Percentiles rank a stretch among this genome's conserved stretches.
phyloP scores from a whole-genome alignment of 2,329 filamentous ascomycete genomes.

The Colletotrichum sp. region DNA sequence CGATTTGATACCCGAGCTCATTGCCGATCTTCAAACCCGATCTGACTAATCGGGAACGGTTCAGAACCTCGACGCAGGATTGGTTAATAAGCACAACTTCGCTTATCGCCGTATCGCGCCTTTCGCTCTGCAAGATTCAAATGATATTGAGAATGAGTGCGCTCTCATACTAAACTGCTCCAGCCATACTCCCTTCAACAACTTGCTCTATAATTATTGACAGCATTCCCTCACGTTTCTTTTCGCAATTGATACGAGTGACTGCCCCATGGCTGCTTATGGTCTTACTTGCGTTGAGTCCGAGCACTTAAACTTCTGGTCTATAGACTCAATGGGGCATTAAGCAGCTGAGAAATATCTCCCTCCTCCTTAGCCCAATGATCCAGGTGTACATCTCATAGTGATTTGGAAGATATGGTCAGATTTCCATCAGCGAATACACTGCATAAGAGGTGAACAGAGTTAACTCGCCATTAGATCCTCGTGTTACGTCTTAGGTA shows the following conservation, averaged over 20 bases:
- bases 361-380: accelerated
- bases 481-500: neutral
- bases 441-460: neutral
- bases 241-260: neutral
- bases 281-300: neutral
- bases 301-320: neutral
- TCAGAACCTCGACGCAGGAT: neutral
- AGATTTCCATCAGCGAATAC: neutral
- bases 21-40: neutral
- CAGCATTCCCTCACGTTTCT: neutral
- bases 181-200: neutral
- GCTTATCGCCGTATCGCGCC: neutral
- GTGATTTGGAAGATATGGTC: neutral
- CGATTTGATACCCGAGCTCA: neutral
- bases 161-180: neutral
- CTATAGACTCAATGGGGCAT: neutral
- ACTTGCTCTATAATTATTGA: neutral
- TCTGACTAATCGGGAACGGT: neutral
- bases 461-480: neutral
- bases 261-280: neutral
- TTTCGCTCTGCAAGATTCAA: neutral
- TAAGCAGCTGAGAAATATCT: neutral
- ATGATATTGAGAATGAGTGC: neutral
- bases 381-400: neutral
- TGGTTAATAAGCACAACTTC: neutral